These are phyloP conservation scores for Amaranthus cruentus DNA, from an alignment of 148 eudicot genomes.

Conservation along the genomic window DNA sequence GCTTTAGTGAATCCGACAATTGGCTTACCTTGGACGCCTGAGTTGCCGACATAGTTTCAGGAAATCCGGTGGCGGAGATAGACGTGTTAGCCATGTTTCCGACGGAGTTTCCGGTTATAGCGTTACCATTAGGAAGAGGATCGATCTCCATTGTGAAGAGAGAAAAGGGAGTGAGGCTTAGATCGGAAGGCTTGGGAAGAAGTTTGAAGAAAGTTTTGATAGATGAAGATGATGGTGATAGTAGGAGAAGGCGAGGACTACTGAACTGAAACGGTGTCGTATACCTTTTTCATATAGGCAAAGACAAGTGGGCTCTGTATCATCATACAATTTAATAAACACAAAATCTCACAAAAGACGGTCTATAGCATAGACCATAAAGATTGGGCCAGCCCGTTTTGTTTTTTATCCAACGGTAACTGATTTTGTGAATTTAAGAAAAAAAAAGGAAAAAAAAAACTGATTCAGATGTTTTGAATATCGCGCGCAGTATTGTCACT, in stretches of 20 bases:
- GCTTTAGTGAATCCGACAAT: conserved; percentile 64
- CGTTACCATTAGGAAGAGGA: conserved; percentile 46
- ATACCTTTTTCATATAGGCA: no score
- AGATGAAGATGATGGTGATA: background rate
- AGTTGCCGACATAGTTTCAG: conserved; percentile 18
- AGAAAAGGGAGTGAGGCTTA: conserved; percentile 1
- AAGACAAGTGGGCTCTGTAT: no score
- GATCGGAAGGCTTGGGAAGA: background rate
- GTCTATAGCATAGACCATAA: no score
- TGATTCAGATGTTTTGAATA: no score
- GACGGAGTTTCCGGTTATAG: conserved; percentile 24
- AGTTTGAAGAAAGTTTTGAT: background rate
- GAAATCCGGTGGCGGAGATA: background rate
- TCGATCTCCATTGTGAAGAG: conserved; percentile 44
- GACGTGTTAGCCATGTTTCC: background rate
- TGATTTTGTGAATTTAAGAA: no score
- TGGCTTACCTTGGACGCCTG: conserved; percentile 36
- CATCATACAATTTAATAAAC: no score
- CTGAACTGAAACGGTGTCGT: no score
- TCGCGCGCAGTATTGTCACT: no score
- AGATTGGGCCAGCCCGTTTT: no score
- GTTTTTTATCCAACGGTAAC: no score
- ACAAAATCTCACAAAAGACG: no score
- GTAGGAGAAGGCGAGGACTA: background rate
- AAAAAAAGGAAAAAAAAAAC: no score